Evolutionary conservation across 2,329 filamentous ascomycete genomes (phyloP), one percentile per base, ranked within the genome.

Genomic region (Paecilomyces formosus): DNA sequence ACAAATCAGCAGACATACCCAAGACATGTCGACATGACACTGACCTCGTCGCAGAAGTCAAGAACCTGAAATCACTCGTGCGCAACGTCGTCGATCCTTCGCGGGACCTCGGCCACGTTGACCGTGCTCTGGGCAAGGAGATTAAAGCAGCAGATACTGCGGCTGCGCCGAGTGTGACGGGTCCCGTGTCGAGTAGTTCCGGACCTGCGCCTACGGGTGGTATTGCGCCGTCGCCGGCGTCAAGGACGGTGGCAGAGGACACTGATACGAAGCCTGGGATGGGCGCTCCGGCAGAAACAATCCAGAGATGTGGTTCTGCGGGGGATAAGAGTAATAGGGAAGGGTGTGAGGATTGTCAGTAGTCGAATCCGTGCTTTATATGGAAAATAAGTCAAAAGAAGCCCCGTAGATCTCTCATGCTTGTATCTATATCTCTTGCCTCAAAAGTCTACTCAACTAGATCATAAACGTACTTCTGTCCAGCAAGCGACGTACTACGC

Each of bases 61-160:
- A 97, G 75, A 87, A 93, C 65, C 81, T 97, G 51, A 97, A 97
- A 77, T 86, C 91, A 60, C 82, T 87, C 15, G 85, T 97, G 4
- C 81, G 93, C 59, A 90, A 97, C 76, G 81, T 90, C 55, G 86
- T 97, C 65, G 87, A 94, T 67, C 93, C 92, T 0, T 80, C 78
- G 0, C 82, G 88, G 61, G 83, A 93, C 68, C 77, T 97, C 56
- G 93, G 93, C 0, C 93, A 97, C 75, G 87, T 91, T 24, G 89
- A 92, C 72, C 79, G 84, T 57, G 75, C 75, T 33, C 51, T 62
- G 21, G 56, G 55, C 6, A 60, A 59, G 31, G 60, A 50, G 24
- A 51, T 33, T 30, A 56, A 58, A 52, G 49, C 24, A 1, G 18
- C 13, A 28, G 39, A 51, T 3, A 18, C 55, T 3, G 39, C 21